phyloP scores from a whole-genome alignment of 257 asterid species.

The Fraxinus pennsylvanica region DNA sequence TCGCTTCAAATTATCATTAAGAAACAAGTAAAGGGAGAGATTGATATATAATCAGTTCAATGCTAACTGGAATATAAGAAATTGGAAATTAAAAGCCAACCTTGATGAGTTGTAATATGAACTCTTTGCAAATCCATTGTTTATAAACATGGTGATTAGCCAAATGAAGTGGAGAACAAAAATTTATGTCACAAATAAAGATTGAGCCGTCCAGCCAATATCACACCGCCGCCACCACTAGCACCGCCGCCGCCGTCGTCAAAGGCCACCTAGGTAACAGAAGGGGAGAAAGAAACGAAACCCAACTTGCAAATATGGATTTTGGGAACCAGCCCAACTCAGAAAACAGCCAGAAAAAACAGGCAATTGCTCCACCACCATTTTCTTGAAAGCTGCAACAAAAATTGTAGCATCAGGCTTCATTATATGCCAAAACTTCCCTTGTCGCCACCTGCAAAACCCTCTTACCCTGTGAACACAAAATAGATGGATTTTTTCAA shows the following conservation, averaged over 20 bases:
- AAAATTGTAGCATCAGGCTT: neutral
- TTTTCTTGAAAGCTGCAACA: neutral
- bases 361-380: conserved; percentile 20
- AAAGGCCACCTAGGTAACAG: conserved; percentile 25
- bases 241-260: conserved; percentile 24
- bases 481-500: neutral
- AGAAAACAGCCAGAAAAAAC: neutral
- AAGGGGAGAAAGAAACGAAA: conserved; percentile 14
- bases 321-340: conserved; percentile 27
- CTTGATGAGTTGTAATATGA: conserved; percentile 13
- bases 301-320: conserved; percentile 29
- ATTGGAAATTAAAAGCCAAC: neutral
- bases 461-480: conserved; percentile 21
- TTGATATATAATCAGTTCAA: neutral
- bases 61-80: neutral
- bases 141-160: conserved; percentile 21
- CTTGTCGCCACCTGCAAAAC: conserved; percentile 6
- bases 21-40: neutral
- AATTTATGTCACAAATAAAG: conserved; percentile 31
- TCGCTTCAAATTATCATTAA: neutral
- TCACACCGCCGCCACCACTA: conserved; percentile 47
- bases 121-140: conserved; percentile 16
- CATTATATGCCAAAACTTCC: conserved; percentile 1
- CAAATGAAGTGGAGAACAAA: conserved; percentile 8
- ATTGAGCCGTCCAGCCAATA: conserved; percentile 94